Conservation (phyloP, 2,329 filamentous ascomycete species). For the Beauveria sp. region DNA sequence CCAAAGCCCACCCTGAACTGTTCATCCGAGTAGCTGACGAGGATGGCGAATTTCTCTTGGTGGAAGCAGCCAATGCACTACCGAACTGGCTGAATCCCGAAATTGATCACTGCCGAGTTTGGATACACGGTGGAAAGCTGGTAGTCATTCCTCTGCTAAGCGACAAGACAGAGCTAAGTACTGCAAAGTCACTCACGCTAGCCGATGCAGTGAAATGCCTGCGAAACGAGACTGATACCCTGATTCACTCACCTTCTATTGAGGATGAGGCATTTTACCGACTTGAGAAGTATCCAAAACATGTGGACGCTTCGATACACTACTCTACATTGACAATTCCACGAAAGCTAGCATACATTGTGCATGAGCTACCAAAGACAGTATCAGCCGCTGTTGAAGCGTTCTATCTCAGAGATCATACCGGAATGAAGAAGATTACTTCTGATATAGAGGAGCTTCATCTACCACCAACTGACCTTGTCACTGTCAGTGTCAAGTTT, state of each 20-base stretch:
- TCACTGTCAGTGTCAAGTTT: conserved; percentile 72
- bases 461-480: conserved; percentile 73
- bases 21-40: conserved; percentile 82
- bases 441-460: conserved; percentile 42
- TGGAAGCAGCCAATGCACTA: conserved; percentile 83
- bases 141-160: conserved; percentile 58
- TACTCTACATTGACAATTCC: conserved; percentile 67
- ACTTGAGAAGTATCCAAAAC: conserved; percentile 71
- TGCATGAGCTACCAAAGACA: conserved; percentile 67
- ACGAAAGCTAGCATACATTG: conserved; percentile 66
- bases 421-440: conserved; percentile 62
- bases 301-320: conserved; percentile 70
- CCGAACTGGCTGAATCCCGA: conserved; percentile 91
- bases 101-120: conserved; percentile 78
- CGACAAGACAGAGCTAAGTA: conserved; percentile 19
- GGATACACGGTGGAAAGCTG: conserved; percentile 74
- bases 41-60: conserved; percentile 90
- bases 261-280: conserved; percentile 90
- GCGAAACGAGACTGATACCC: conserved; percentile 41
- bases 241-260: conserved; percentile 66
- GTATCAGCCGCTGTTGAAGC: conserved; percentile 80
- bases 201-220: conserved; percentile 58
- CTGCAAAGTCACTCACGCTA: conserved; percentile 47
- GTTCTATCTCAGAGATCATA: conserved; percentile 84
- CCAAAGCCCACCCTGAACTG: conserved; percentile 59